phyloP scores from a whole-genome alignment of 2,329 filamentous ascomycete genomes.

The Xylariales sp. region DNA sequence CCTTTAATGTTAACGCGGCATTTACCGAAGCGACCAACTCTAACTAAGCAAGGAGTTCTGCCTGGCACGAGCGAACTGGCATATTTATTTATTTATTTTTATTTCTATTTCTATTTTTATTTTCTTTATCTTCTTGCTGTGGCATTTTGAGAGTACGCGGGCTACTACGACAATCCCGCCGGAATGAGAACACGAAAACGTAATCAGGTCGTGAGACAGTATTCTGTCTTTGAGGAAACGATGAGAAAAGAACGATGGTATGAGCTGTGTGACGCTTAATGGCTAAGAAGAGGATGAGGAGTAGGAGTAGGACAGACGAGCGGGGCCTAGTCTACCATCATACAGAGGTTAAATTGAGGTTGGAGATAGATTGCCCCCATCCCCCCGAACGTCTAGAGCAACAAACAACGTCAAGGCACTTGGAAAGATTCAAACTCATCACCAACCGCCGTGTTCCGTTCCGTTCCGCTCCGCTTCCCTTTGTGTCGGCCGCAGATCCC shows the following conservation, averaged over 20 bases:
- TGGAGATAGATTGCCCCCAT: constrained; percentile 22
- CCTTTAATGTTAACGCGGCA: constrained; percentile 23
- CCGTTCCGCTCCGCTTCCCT: background rate
- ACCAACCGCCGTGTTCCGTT: constrained; percentile 6
- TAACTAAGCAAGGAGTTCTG: constrained; percentile 13
- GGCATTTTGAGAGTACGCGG: constrained; percentile 21
- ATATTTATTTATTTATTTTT: background rate
- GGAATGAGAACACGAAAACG: constrained; percentile 35
- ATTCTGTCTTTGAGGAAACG: constrained; percentile 17
- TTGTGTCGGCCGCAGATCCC: background rate
- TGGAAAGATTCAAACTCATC: constrained; percentile 4
- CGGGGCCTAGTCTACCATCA: constrained; percentile 20
- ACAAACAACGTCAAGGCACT: constrained; percentile 15
- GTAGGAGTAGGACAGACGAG: background rate
- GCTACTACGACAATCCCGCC: constrained; percentile 19
- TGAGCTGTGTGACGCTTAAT: constrained; percentile 30
- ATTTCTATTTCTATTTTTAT: too few relatives aligned
- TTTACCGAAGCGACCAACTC: constrained; percentile 18
- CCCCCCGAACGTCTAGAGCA: constrained; percentile 20
- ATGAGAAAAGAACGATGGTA: constrained; percentile 13
- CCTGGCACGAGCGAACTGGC: constrained; percentile 26
- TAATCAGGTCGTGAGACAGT: constrained; percentile 22
- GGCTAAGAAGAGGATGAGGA: constrained; percentile 16
- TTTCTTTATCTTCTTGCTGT: background rate
- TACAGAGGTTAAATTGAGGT: constrained; percentile 33